Base-by-base conservation (phyloP, 2,329 filamentous ascomycete genomes). In the Sordariomycetes sp. region DNA sequence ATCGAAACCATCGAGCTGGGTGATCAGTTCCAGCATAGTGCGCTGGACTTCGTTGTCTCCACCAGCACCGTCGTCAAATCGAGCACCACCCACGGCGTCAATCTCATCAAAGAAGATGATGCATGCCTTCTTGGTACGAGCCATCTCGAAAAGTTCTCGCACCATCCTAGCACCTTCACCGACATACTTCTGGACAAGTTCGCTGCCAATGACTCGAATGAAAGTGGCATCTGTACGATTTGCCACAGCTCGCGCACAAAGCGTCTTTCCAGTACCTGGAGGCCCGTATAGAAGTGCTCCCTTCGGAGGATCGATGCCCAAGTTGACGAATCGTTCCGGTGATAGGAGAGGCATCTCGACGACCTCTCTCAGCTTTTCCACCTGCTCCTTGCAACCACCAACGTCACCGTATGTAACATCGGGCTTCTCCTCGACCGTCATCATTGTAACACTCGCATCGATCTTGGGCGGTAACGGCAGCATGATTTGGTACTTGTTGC, bases 371-470 rank as follows among this genome's bases (percentile, higher is more conserved):
- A 98, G 75, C 73, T 98, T 98, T 71, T 98, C 92, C 26, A 98
- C 94, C 64, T 98, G 92, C 63, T 98, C 92, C 65, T 98, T 98
- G 75, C 88, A 96, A 37, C 92, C 92, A 63, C 92, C 92, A 26
- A 98, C 90, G 67, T 98, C 92, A 48, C 92, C 92, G 51, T 98
- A 98, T 42, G 92, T 98, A 41, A 98, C 92, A 59, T 98, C 92
- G 12, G 92, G 92, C 71, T 98, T 98, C 67, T 98, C 92, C 68
- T 98, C 92, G 44, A 98, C 92, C 33, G 92, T 96, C 92, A 98
- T 98, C 92, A 98, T 98, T 25, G 92, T 98, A 46, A 98, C 92
- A 48, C 86, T 94, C 35, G 92, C 90, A 54, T 98, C 92, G 66
- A 98, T 98, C 73, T 96, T 98, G 23, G 92, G 92, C 28, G 92